Conservation (phyloP, 805 yeast species). For the Candida multigemmis region DNA sequence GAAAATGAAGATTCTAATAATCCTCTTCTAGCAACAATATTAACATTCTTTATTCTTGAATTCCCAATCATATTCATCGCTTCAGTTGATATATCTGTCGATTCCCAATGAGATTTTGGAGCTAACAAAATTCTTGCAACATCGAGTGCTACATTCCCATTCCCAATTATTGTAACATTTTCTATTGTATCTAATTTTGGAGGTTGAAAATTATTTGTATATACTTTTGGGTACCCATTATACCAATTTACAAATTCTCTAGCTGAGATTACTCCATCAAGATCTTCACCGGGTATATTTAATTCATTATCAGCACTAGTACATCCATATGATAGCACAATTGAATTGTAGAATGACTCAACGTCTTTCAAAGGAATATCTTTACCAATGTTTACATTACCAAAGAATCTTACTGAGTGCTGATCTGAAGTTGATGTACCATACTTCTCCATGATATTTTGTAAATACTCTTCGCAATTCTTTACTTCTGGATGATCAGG, state of each 20-base stretch:
- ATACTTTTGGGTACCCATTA: slow-evolving; percentile 70
- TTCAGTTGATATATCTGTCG: slow-evolving; percentile 62
- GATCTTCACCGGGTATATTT: slow-evolving; percentile 52
- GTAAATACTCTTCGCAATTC: slow-evolving; percentile 68
- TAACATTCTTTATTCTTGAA: slow-evolving; percentile 54
- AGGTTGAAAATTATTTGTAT: slow-evolving; percentile 17
- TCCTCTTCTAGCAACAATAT: slow-evolving; percentile 81
- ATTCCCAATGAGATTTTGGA: slow-evolving; percentile 44
- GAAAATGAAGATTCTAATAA: slow-evolving; percentile 81
- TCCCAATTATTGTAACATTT: slow-evolving; percentile 79
- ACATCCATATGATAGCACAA: slow-evolving; percentile 80
- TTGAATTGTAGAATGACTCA: slow-evolving; percentile 52
- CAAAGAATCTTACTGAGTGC: slow-evolving; percentile 41
- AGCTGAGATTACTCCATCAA: slow-evolving; percentile 68
- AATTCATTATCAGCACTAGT: slow-evolving; percentile 43
- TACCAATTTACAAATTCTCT: slow-evolving; percentile 93
- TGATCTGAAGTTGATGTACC: slow-evolving; percentile 2
- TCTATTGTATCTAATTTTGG: slow-evolving; percentile 57
- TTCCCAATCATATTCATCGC: slow-evolving; percentile 48
- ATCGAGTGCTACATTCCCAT: slow-evolving; percentile 94
- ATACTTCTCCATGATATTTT: slow-evolving; percentile 29
- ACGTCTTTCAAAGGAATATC: slow-evolving; percentile 47
- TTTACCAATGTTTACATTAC: slow-evolving; percentile 63
- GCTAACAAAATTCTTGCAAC: slow-evolving; percentile 72
- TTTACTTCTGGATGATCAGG: slow-evolving; percentile 99